Evolutionary conservation across 73 alveolate species (phyloP).

Genomic region (Tetrahymena malaccensis): DNA sequence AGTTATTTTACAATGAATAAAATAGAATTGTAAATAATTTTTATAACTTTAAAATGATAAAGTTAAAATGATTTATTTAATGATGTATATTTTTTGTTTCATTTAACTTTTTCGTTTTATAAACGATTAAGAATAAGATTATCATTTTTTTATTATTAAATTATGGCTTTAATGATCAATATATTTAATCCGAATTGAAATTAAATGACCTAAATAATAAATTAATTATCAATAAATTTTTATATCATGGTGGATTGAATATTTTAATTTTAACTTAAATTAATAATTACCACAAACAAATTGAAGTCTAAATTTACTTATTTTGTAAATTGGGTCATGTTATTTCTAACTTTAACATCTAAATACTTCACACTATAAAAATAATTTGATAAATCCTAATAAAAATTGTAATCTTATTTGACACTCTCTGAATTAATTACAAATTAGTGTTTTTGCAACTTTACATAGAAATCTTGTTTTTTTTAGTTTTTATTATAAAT

Average conservation of each 20-base stretch:
- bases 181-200: neutral
- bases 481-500: neutral
- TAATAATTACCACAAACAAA: neutral
- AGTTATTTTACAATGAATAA: no score
- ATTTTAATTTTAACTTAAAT: no score
- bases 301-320: neutral
- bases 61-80: neutral
- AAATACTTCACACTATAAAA: neutral
- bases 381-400: neutral
- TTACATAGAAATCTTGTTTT: no score
- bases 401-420: neutral
- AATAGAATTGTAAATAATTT: no score
- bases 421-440: neutral
- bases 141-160: no score
- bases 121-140: no score
- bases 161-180: neutral
- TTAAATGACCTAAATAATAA: neutral
- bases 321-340: neutral
- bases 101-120: no score
- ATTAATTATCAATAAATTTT: no score
- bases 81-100: neutral
- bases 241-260: neutral
- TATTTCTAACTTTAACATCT: neutral
- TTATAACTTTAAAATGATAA: neutral
- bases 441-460: no score